A percentile compares a stretch with the other conserved stretches of the same genome.
These are phyloP conservation scores for Iberis pinnata DNA, from an alignment of 345 rosid species.

Conservation along the genomic window DNA sequence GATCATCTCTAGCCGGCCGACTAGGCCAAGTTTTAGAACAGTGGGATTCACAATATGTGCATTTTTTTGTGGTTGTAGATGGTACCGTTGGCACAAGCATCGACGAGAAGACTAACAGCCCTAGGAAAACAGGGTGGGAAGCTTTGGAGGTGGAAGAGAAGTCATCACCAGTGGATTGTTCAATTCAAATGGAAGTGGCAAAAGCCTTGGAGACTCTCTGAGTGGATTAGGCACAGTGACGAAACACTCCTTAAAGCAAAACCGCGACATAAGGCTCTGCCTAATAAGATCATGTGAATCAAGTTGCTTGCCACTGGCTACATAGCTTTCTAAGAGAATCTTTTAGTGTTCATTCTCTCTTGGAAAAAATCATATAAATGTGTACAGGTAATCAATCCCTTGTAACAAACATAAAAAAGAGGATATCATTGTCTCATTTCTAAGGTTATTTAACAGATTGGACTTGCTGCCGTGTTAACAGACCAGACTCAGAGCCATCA, in stretches of 20 bases:
- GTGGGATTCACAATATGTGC: not conserved
- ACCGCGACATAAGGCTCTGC: constrained; percentile 52
- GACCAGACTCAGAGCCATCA: not conserved
- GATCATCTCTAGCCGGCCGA: too few relatives aligned
- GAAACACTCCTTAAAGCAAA: constrained; percentile 61
- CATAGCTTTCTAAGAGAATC: constrained; percentile 4
- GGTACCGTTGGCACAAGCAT: constrained; percentile 75
- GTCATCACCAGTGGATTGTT: constrained; percentile 95
- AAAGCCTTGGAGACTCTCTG: constrained; percentile 98
- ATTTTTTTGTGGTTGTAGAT: constrained; percentile 38
- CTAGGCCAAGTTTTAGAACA: too few relatives aligned
- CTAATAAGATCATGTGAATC: constrained; percentile 26
- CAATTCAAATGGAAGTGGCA: constrained; percentile 99
- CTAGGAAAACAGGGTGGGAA: constrained; percentile 66
- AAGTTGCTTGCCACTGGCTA: constrained; percentile 9
- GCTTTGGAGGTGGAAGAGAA: constrained; percentile 99
- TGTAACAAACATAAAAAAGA: not conserved
- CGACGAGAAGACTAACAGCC: constrained; percentile 60
- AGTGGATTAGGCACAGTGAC: constrained; percentile 82
- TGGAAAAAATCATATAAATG: constrained; percentile 27
- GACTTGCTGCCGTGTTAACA: too few relatives aligned
- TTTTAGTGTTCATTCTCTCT: constrained; percentile 18
- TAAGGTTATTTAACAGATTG: too few relatives aligned
- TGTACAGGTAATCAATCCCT: constrained; percentile 36
- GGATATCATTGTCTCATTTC: not conserved